Conservation (phyloP, 768 basidiomycete genomes). For the Daedalea quercina region DNA sequence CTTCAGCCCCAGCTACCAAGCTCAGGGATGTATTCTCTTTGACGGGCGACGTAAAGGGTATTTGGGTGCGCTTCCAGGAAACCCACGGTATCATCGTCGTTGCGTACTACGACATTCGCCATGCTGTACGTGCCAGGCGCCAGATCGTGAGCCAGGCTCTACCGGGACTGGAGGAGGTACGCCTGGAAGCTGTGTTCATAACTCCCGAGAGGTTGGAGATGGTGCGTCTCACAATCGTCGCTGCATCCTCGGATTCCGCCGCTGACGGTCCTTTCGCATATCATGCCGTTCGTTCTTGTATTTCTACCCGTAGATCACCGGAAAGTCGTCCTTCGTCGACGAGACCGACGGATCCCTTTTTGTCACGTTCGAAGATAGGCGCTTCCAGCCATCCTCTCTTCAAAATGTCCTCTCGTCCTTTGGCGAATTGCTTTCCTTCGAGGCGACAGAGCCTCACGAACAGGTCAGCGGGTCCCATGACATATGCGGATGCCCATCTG, state of each 20-base stretch:
- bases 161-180: conserved; percentile 15
- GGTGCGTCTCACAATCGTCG: conserved; percentile 1
- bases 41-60: conserved; percentile 41
- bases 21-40: conserved; percentile 23
- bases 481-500: conserved; percentile 3
- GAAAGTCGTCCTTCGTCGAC: conserved; percentile 43
- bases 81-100: conserved; percentile 48
- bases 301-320: conserved; percentile 38
- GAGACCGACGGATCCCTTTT: conserved; percentile 47
- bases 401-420: conserved; percentile 23
- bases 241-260: not conserved
- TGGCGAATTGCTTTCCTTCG: conserved; percentile 26
- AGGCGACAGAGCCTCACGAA: conserved; percentile 8
- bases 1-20: conserved; percentile 23
- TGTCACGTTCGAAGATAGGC: conserved; percentile 33
- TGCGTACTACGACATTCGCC: conserved; percentile 55
- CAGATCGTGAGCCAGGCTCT: conserved; percentile 11
- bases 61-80: conserved; percentile 45
- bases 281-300: not conserved
- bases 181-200: conserved; percentile 4
- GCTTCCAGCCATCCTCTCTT: conserved; percentile 15
- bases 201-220: conserved; percentile 6
- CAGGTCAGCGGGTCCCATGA: conserved; percentile 10
- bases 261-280: not conserved
- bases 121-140: conserved; percentile 37